Evolutionary conservation across 1,139 yeast species (phyloP).

Genomic region (Blastobotrys aristatus): DNA sequence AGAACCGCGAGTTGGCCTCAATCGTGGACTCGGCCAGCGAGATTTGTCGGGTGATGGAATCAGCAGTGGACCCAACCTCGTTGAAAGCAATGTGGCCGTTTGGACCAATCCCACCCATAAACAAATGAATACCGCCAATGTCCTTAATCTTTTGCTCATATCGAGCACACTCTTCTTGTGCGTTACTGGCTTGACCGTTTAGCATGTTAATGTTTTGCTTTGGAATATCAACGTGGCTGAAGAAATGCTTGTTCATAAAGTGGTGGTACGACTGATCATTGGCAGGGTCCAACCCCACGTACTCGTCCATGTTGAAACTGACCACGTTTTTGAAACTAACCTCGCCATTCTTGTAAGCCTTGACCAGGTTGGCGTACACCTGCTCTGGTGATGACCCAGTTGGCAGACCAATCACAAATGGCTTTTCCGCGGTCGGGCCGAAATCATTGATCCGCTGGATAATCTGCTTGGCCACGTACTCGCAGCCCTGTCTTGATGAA

Average conservation of each 20-base stretch:
- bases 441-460: constrained; percentile 44
- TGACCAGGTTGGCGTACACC: constrained; percentile 46
- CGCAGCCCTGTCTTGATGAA: constrained; percentile 40
- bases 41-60: constrained; percentile 47
- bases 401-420: constrained; percentile 59
- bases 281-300: constrained; percentile 46
- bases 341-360: constrained; percentile 43
- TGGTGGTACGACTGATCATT: constrained; percentile 55
- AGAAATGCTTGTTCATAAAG: constrained; percentile 56
- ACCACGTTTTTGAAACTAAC: constrained; percentile 52
- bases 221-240: constrained; percentile 56
- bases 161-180: constrained; percentile 44
- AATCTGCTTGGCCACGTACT: constrained; percentile 47
- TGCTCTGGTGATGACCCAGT: constrained; percentile 66
- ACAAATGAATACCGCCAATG: constrained; percentile 51
- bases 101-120: constrained; percentile 60
- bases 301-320: constrained; percentile 62
- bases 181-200: constrained; percentile 47
- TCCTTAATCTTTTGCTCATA: constrained; percentile 50
- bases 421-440: constrained; percentile 44
- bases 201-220: constrained; percentile 52
- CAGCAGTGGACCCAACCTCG: constrained; percentile 51
- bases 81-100: constrained; percentile 65
- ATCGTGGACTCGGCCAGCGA: constrained; percentile 50
- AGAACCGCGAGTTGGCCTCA: constrained; percentile 54